These are phyloP conservation scores for Colletotrichum liriopes DNA, from an alignment of 2,329 filamentous ascomycete species.

Conservation along the genomic window DNA sequence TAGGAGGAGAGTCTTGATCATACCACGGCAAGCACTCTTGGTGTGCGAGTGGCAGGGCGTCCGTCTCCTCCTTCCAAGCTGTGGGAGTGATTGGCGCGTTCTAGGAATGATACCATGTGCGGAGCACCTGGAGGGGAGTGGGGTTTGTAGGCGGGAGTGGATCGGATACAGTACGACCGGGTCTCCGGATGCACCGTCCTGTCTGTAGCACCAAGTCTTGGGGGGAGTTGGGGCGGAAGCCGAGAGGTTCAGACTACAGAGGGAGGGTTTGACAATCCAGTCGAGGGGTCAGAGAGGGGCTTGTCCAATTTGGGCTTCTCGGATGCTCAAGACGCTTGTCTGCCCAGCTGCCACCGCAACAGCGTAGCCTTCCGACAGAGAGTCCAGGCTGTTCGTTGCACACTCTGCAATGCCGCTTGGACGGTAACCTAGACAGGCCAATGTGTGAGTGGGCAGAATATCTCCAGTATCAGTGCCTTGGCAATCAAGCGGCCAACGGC, in stretches of 20 bases:
- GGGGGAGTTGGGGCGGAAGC: neutral
- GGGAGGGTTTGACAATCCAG: neutral
- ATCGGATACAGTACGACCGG: slow-evolving; percentile 31
- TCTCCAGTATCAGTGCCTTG: slow-evolving; percentile 10
- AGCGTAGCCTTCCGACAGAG: slow-evolving; percentile 21
- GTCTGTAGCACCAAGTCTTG: slow-evolving; percentile 12
- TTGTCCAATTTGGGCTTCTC: slow-evolving; percentile 7
- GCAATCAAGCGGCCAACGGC: neutral
- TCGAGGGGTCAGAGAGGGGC: neutral
- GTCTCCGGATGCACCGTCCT: slow-evolving; percentile 33
- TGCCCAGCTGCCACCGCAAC: slow-evolving; percentile 15
- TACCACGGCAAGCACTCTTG: neutral
- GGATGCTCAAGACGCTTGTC: neutral
- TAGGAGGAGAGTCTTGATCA: neutral
- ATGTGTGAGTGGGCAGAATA: slow-evolving; percentile 22
- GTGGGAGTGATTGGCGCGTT: slow-evolving; percentile 19
- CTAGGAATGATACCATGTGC: slow-evolving; percentile 7
- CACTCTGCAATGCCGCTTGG: slow-evolving; percentile 7
- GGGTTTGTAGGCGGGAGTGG: slow-evolving; percentile 13
- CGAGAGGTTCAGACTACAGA: neutral
- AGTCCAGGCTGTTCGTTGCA: neutral
- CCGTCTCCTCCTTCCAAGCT: neutral
- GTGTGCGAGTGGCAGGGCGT: neutral
- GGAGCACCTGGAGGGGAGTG: neutral
- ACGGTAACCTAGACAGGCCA: slow-evolving; percentile 13